Evolutionary conservation across 257 asterid genomes (phyloP), one percentile per base, ranked within the genome.

Genomic region (Nicotiana sylvestris): DNA sequence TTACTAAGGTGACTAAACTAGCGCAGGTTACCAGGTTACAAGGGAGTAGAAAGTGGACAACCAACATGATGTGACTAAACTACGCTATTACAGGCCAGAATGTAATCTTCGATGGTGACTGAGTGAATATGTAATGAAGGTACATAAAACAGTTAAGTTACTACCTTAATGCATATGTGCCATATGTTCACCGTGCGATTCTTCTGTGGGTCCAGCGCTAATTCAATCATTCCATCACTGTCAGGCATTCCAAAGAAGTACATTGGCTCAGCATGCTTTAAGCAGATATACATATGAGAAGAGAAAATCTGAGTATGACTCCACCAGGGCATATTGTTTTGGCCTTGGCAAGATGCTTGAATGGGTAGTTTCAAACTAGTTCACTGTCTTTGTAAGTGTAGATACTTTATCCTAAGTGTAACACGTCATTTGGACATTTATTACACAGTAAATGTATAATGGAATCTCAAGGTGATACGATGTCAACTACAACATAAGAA

Each of bases 151-250:
- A 70, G 18, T 53, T 12, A 10, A 51, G 39, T 85, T 84, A 81
- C 84, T 89, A 96, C 99, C 99, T 96, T 93, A 81, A 93, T 86
- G 87, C 93, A 88, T 82, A 96, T 88, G 90, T 96, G 99, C 99
- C 99, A 96, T 90, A 92, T 88, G 85, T 93, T 93, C 88, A 95
- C 99, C 11, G 98, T 94, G 89, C 88, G 95, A 86, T 96, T 96
- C 67, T 85, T 87, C 86, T 87, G 92, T n/a, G 94, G 92, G 85
- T 96, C 98, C 88, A 96, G 85, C 11, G 91, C 64, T 72, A 94
- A 81, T 86, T 93, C 97, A 83, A 90, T 84, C 94, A 87, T 88
- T 84, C 85, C 97, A 78, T 90, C 89, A 49, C 82, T 81, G 78
- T 86, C 83, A 25, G 78, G 80, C 76, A 53, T 68, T 78, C 83